Conservation (phyloP, 2,329 filamentous ascomycete species). For the Thielaviopsis punctulata region DNA sequence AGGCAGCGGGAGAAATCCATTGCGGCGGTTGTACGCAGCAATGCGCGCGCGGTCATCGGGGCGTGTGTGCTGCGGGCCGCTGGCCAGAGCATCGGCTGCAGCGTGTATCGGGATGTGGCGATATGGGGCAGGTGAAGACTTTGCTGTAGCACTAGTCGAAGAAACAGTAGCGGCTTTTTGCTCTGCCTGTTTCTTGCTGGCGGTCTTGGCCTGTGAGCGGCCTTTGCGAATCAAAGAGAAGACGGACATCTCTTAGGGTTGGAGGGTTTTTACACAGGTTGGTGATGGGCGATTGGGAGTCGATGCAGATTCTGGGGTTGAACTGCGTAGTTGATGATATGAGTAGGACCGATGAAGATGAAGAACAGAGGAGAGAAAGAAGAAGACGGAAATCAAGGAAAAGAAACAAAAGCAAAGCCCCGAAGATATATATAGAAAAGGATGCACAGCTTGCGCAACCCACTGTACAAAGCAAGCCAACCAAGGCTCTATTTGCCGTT, state of each 20-base stretch:
- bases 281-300: no score
- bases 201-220: conserved; percentile 9
- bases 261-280: no score
- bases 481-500: no score
- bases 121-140: conserved; percentile 4
- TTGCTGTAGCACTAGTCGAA: neutral
- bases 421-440: no score
- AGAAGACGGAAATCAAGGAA: no score
- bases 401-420: no score
- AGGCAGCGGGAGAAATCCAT: neutral
- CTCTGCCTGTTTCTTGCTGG: conserved; percentile 2
- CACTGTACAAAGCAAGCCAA: no score
- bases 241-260: conserved; percentile 8
- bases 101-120: conserved; percentile 12
- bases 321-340: no score
- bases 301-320: no score
- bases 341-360: no score
- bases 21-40: conserved; percentile 5
- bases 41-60: conserved; percentile 8
- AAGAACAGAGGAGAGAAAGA: no score
- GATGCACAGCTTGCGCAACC: no score
- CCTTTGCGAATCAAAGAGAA: conserved; percentile 10
- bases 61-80: conserved; percentile 5
- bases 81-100: conserved; percentile 10
- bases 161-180: neutral